Conservation (phyloP, 495 filamentous ascomycete genomes). For the Penicillium cosmopolitanum region DNA sequence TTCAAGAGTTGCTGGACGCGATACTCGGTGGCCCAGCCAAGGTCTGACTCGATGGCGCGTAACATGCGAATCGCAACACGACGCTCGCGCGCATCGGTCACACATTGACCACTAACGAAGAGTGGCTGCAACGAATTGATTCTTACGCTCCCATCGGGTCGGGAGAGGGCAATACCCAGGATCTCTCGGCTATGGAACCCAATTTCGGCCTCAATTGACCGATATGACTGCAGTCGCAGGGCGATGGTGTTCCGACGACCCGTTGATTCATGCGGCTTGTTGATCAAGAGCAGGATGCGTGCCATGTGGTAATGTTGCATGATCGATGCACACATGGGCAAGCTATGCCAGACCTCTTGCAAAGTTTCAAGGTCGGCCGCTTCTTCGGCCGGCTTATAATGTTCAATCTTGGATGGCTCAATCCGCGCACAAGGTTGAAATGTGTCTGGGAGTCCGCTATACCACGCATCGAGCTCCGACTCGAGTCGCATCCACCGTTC, state of each 20-base stretch:
- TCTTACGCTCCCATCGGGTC: constrained; percentile 57
- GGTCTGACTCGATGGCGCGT: constrained; percentile 59
- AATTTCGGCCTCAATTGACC: constrained; percentile 55
- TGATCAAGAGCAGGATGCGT: constrained; percentile 62
- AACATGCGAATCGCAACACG: constrained; percentile 55
- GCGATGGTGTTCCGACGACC: constrained; percentile 53
- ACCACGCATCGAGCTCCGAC: constrained; percentile 62
- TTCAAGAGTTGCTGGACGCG: constrained; percentile 58
- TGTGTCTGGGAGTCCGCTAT: constrained; percentile 58
- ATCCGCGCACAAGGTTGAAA: constrained; percentile 57
- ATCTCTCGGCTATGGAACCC: constrained; percentile 62
- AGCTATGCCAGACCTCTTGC: constrained; percentile 64
- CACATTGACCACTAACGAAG: constrained; percentile 64
- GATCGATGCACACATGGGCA: constrained; percentile 64
- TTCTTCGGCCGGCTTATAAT: constrained; percentile 26
- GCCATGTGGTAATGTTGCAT: constrained; percentile 72
- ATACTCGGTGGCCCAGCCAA: constrained; percentile 68
- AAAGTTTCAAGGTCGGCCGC: constrained; percentile 43
- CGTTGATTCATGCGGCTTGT: constrained; percentile 63
- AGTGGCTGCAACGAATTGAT: constrained; percentile 65
- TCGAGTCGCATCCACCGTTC: constrained; percentile 60
- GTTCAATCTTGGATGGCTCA: constrained; percentile 28
- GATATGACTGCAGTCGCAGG: constrained; percentile 56
- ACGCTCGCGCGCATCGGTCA: constrained; percentile 54
- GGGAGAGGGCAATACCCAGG: constrained; percentile 56